Evolutionary conservation across 306 rosid genomes (phyloP), one percentile per base, ranked within the genome.

Genomic region (Cucumis cinereus): DNA sequence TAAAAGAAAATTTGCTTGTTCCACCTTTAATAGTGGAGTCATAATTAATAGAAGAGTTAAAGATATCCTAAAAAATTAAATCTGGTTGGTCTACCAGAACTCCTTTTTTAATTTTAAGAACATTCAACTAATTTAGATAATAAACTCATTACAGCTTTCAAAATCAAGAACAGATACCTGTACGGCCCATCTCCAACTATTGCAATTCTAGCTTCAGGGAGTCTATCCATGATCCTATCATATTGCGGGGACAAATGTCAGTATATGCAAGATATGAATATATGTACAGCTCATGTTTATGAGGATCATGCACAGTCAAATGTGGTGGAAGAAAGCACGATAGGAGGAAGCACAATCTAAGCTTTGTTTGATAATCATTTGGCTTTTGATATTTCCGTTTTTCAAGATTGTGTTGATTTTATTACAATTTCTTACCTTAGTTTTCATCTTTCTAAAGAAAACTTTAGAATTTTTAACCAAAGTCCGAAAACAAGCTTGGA

Each of bases 161-260:
- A 64, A 55, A 17, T n/a, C 36, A 14, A 49, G 22, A 49, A 20
- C 64, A 63, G 10, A 64, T 86, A 92, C 99, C 97, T 95, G 87
- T 92, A 90, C 0, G 98, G 99, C 11, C 99, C 99, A 79, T 95
- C 99, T 76, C 99, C 99, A 66, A 95, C 40, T 20, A 95, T 89
- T 73, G 98, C 99, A 73, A 95, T 90, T 62, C 93, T 88, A 5
- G 91, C 98, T 58, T 87, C 93, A 2, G 99, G 98, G 82, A 95
- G 99, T 74, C 78, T 78, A 73, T 95, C 98, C 99, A 95, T 92
- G 79, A 92, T 66, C 45, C 98, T 94, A 92, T 79, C 53, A 77
- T 78, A 80, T 14, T 79, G 82, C 40, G 76, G 10, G 49, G 57
- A 86, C 76, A 77, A 24, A 52, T 50, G 45, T 71, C 26, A 72